A percentile compares a stretch with the other conserved stretches of the same genome.
Conservation (phyloP, 2,329 filamentous ascomycete genomes). For the Ceratocystiopsis minuta region DNA sequence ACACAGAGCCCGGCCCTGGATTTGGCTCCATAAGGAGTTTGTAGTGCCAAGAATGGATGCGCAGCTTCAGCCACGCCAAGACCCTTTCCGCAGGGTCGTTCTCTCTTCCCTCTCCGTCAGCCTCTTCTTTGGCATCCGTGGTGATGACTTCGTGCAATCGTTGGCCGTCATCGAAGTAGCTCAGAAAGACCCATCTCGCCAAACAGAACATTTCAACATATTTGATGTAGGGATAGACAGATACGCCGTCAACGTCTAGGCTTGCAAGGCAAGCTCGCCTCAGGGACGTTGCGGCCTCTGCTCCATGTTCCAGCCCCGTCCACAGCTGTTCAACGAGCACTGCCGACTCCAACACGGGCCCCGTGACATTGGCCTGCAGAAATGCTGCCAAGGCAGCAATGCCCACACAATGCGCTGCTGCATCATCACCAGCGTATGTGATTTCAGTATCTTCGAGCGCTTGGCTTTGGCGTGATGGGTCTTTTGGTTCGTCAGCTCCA, state of each 20-base stretch:
- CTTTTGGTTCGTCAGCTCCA: no score
- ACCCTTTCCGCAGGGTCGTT: slow-evolving; percentile 13
- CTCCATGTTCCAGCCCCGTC: slow-evolving; percentile 3
- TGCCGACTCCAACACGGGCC: slow-evolving; percentile 46
- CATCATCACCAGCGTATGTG: not conserved
- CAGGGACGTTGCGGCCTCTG: slow-evolving; percentile 19
- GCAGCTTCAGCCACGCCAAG: slow-evolving; percentile 44
- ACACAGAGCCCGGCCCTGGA: slow-evolving; percentile 33
- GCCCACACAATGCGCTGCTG: slow-evolving; percentile 27
- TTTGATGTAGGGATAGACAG: slow-evolving; percentile 69
- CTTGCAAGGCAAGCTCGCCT: slow-evolving; percentile 45
- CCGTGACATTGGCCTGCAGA: slow-evolving; percentile 73
- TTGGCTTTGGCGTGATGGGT: no score
- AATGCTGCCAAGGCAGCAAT: slow-evolving; percentile 60
- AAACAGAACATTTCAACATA: slow-evolving; percentile 69
- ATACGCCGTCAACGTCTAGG: slow-evolving; percentile 67
- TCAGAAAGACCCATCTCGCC: slow-evolving; percentile 25
- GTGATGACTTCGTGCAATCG: not conserved
- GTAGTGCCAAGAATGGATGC: slow-evolving; percentile 54
- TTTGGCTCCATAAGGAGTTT: slow-evolving; percentile 40
- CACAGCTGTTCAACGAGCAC: slow-evolving; percentile 19
- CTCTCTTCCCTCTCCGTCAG: no score
- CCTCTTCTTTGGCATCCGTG: slow-evolving; percentile 4
- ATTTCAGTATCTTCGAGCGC: no score
- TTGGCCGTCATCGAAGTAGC: not conserved